Conservation (phyloP, 2,329 filamentous ascomycete genomes). For the Diaporthe sp. region DNA sequence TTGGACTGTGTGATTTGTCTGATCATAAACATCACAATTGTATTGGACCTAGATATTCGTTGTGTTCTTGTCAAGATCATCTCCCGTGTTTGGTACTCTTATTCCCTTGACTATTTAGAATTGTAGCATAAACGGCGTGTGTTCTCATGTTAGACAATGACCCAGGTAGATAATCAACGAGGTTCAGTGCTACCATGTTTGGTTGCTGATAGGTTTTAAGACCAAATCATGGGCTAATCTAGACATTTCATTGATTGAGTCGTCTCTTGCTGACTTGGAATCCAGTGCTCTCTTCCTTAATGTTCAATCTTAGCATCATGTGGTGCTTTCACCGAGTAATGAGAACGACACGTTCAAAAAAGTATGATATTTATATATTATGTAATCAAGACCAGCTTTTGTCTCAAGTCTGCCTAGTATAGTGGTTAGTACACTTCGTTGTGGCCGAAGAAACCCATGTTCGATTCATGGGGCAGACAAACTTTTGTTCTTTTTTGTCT, state of each 20-base stretch:
- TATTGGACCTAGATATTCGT: too few species aligned
- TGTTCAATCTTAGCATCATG: background rate
- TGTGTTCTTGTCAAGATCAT: too few species aligned
- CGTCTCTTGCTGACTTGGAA: background rate
- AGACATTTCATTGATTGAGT: background rate
- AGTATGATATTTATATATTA: too few species aligned
- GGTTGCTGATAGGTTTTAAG: background rate
- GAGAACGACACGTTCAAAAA: background rate
- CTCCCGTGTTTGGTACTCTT: too few species aligned
- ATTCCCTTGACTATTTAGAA: too few species aligned
- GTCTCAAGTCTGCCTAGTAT: slow-evolving; percentile 23
- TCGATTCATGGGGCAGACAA: slow-evolving; percentile 32
- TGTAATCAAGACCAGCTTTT: fast-evolving
- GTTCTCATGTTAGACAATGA: too few species aligned
- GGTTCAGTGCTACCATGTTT: background rate
- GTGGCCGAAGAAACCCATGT: slow-evolving; percentile 31
- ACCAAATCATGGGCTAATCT: background rate
- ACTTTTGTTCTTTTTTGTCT: background rate
- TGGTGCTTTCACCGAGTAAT: background rate
- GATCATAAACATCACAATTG: too few species aligned
- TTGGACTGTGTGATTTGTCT: too few species aligned
- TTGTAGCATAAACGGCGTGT: too few species aligned
- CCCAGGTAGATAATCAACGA: too few species aligned
- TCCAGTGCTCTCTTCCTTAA: background rate
- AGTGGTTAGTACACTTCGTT: slow-evolving; percentile 32